phyloP scores from a whole-genome alignment of 2,329 filamentous ascomycete species.

The Penicillium janthinellum region DNA sequence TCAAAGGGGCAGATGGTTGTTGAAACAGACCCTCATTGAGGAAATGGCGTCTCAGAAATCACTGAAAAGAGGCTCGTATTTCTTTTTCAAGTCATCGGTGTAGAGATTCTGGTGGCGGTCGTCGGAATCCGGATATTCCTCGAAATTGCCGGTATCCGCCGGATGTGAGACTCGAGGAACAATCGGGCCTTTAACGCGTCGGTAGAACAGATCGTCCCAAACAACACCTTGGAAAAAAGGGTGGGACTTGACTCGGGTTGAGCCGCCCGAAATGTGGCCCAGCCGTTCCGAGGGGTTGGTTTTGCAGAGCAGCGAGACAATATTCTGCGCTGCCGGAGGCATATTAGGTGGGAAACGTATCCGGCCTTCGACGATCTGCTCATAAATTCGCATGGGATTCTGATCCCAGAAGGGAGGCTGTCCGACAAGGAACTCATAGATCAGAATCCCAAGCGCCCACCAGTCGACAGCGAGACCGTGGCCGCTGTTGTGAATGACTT shows the following conservation, averaged over 20 bases:
- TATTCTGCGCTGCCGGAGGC: conserved; percentile 60
- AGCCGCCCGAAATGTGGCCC: conserved; percentile 64
- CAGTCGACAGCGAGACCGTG: conserved; percentile 68
- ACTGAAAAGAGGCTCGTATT: conserved; percentile 62
- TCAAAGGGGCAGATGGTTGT: not conserved
- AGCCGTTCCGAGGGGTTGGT: conserved; percentile 65
- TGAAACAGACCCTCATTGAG: not conserved
- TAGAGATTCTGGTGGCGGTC: conserved; percentile 54
- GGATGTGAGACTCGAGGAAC: conserved; percentile 61
- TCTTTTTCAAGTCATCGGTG: conserved; percentile 61
- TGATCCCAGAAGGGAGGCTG: conserved; percentile 71
- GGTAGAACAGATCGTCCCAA: conserved; percentile 65
- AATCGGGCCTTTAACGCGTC: conserved; percentile 62
- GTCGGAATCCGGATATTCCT: conserved; percentile 64
- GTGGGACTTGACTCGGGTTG: conserved; percentile 61
- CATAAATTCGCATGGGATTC: conserved; percentile 69
- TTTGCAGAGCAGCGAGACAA: conserved; percentile 64
- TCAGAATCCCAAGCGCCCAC: conserved; percentile 69
- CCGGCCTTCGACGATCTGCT: conserved; percentile 66
- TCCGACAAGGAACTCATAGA: conserved; percentile 68
- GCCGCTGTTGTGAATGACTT: conserved; percentile 67
- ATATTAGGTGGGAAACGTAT: conserved; percentile 63
- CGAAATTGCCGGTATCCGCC: conserved; percentile 66
- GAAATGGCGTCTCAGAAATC: conserved; percentile 54
- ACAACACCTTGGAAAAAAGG: conserved; percentile 63